phyloP scores from a whole-genome alignment of 805 yeast genomes.

The Wickerhamiella parazyma region DNA sequence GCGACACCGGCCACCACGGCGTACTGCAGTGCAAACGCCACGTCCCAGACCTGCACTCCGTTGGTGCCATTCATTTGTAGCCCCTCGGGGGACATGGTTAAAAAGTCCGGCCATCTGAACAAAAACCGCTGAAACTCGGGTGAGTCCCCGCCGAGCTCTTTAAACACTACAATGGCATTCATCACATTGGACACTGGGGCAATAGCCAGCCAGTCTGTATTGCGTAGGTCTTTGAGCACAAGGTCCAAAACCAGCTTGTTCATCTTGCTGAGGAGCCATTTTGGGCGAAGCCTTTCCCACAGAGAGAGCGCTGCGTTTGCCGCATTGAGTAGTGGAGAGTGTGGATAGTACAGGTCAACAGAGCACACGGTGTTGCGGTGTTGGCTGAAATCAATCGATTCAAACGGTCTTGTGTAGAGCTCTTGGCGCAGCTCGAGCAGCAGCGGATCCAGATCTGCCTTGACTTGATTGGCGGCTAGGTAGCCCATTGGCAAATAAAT shows the following conservation, averaged over 20 bases:
- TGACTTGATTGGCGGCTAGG: constrained; percentile 41
- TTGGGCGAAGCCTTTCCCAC: constrained; percentile 67
- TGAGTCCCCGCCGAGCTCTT: constrained; percentile 60
- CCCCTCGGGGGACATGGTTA: constrained; percentile 82
- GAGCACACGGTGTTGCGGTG: constrained; percentile 82
- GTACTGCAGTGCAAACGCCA: constrained; percentile 80
- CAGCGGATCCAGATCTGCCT: constrained; percentile 51
- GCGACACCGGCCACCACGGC: constrained; percentile 68
- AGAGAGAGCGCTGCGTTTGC: constrained; percentile 45
- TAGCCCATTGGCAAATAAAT: constrained; percentile 82
- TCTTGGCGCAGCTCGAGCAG: constrained; percentile 58
- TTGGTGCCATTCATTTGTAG: constrained; percentile 93
- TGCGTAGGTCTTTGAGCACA: constrained; percentile 56
- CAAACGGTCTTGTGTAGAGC: constrained; percentile 57
- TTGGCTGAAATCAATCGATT: constrained; percentile 47
- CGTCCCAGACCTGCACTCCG: constrained; percentile 97
- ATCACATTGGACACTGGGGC: constrained; percentile 92
- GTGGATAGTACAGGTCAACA: constrained; percentile 89
- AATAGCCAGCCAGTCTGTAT: constrained; percentile 70
- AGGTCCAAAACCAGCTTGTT: constrained; percentile 44
- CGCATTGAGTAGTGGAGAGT: constrained; percentile 48
- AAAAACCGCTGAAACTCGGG: constrained; percentile 40
- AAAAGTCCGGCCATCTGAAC: constrained; percentile 54
- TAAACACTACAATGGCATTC: constrained; percentile 54
- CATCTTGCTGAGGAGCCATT: constrained; percentile 46